Base-by-base conservation (phyloP, 2,329 filamentous ascomycete genomes). In the Chaetomiaceae sp. region DNA sequence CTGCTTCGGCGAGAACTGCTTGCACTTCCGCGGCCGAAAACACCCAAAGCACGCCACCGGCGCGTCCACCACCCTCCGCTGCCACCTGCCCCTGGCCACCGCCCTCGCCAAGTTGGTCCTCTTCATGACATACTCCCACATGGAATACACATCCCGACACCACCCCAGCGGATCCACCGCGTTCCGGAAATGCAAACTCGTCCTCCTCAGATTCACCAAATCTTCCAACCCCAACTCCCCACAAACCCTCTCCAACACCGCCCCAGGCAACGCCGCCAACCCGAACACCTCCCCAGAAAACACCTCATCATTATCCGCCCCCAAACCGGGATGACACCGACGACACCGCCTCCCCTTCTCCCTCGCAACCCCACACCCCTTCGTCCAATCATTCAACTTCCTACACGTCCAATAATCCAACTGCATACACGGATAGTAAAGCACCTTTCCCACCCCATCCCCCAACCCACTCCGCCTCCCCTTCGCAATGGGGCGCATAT, bases 361-460 rank as follows among this genome's bases (percentile, higher is more conserved):
- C 38, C 34, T 33, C 27, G 44, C 45, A 27, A 9, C 10, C 23
- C 33, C 44, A n/a, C 52, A 55, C 33, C 30, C 3, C 2, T 16
- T 20, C n/a, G n/a, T n/a, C n/a, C n/a, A n/a, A n/a, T n/a, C n/a
- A n/a, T n/a, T n/a, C n/a, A n/a, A n/a, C n/a, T n/a, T n/a, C n/a
- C n/a, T n/a, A n/a, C n/a, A n/a, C n/a, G n/a, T n/a, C n/a, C n/a
- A n/a, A n/a, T n/a, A n/a, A n/a, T n/a, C n/a, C n/a, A n/a, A n/a
- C n/a, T n/a, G n/a, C n/a, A n/a, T n/a, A 20, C 52, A 55, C 16
- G 39, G 38, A 43, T 51, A 51, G 6, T 30, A 48, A 30, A 23
- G 7, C 35, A 12, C 5, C 13, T 27, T 37, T 0, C 40, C 20
- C 41, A 34, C 25, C 50, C 42, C 30, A 7, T 33, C 30, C 30